Conservation (phyloP, 192 early-diverging fungal genomes). For the Lunasporangiospora selenospora region DNA sequence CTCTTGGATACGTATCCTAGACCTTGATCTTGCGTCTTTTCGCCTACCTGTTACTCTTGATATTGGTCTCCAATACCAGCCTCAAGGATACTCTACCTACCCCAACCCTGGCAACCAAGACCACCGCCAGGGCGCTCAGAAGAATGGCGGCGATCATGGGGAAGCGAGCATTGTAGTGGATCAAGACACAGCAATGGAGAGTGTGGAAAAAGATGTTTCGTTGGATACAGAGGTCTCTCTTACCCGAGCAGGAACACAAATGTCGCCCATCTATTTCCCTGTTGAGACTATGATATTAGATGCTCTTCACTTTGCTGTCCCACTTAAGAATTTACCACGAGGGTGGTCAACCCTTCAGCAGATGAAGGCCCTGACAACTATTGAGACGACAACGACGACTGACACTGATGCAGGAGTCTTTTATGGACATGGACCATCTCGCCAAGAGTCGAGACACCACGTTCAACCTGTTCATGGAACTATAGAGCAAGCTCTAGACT, state of each 20-base stretch:
- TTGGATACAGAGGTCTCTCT: not conserved
- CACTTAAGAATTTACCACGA: slow-evolving; percentile 4
- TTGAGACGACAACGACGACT: not conserved
- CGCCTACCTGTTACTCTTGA: too few relatives aligned
- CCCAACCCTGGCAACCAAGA: slow-evolving; percentile 7
- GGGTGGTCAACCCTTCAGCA: too few relatives aligned
- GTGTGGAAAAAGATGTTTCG: not conserved
- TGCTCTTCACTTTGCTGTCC: slow-evolving; percentile 23
- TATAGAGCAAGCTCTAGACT: too few relatives aligned
- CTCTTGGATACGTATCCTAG: too few relatives aligned
- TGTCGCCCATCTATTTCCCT: slow-evolving; percentile 9
- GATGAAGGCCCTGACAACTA: too few relatives aligned
- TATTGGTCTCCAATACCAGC: too few relatives aligned
- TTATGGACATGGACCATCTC: too few relatives aligned
- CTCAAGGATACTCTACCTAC: slow-evolving; percentile 11
- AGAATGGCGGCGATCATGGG: too few relatives aligned
- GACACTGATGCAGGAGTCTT: not conserved
- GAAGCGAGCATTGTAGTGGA: slow-evolving; percentile 24
- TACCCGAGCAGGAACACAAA: not conserved
- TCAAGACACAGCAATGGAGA: not conserved
- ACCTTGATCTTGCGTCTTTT: too few relatives aligned
- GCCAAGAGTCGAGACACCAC: too few relatives aligned
- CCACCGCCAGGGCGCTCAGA: too few relatives aligned
- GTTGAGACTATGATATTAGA: slow-evolving; percentile 20
- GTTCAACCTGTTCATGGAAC: too few relatives aligned